Evolutionary conservation across 768 basidiomycete genomes (phyloP).

Genomic region (Mycena vulgaris): DNA sequence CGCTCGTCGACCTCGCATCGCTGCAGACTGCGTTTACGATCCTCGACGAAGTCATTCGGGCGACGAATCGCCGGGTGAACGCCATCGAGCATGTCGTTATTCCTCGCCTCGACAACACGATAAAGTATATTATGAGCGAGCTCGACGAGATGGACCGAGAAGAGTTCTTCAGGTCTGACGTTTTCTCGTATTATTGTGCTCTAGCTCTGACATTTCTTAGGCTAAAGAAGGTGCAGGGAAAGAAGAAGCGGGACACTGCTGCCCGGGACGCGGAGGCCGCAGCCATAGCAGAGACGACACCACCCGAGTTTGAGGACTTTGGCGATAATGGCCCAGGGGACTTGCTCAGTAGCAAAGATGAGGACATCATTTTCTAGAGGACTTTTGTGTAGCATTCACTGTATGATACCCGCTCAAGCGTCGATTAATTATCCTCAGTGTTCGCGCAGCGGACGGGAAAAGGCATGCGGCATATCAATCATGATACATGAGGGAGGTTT

Average conservation of each 20-base stretch:
- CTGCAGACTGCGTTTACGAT: slow-evolving; percentile 98
- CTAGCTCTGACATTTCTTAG: slow-evolving; percentile 55
- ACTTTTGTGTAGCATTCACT: slow-evolving; percentile 31
- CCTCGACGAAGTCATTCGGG: slow-evolving; percentile 98
- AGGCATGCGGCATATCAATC: slow-evolving; percentile 72
- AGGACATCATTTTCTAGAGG: slow-evolving; percentile 90
- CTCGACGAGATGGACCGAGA: slow-evolving; percentile 99
- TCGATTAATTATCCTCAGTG: slow-evolving; percentile 31
- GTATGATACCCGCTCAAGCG: slow-evolving; percentile 34
- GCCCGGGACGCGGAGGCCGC: slow-evolving; percentile 42
- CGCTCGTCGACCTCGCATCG: slow-evolving; percentile 96
- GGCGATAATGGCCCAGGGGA: slow-evolving; percentile 63
- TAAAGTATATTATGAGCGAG: slow-evolving; percentile 98
- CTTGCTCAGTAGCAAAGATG: slow-evolving; percentile 89
- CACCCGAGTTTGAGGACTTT: slow-evolving; percentile 49
- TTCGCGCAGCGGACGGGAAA: slow-evolving; percentile 31
- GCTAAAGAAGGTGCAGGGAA: slow-evolving; percentile 96
- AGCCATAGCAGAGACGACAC: slow-evolving; percentile 50
- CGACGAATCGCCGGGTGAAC: slow-evolving; percentile 99
- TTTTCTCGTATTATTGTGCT: background rate
- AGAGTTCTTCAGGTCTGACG: slow-evolving; percentile 87
- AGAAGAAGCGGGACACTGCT: slow-evolving; percentile 91
- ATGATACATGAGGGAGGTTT: slow-evolving; percentile 81
- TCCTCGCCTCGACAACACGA: slow-evolving; percentile 95
- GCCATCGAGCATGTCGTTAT: slow-evolving; percentile 99